Percentiles rank a stretch among this genome's conserved stretches.
Evolutionary conservation across 2,329 filamentous ascomycete genomes (phyloP).

Genomic region (Alternaria incomplexa): DNA sequence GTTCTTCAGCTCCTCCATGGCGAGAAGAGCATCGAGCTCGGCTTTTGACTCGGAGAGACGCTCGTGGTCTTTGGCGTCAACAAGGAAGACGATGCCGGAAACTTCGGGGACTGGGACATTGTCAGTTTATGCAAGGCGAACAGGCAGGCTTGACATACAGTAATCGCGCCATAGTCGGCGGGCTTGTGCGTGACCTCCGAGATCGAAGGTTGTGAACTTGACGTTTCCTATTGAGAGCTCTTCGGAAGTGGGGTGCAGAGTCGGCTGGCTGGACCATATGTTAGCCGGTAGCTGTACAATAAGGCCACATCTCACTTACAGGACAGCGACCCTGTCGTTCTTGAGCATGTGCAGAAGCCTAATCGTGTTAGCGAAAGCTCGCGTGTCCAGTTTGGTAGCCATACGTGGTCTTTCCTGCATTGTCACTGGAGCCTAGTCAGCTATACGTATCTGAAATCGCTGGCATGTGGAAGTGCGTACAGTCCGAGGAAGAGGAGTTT

Average conservation of each 20-base stretch:
- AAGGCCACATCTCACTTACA: conserved; percentile 61
- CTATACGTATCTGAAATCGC: not conserved
- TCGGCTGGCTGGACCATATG: conserved; percentile 27
- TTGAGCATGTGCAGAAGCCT: conserved; percentile 88
- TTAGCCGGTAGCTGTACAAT: conserved; percentile 6
- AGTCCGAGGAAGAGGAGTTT: conserved; percentile 75
- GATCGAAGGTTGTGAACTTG: conserved; percentile 92
- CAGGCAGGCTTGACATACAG: conserved; percentile 23
- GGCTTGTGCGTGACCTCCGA: conserved; percentile 49
- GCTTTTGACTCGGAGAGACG: conserved; percentile 93
- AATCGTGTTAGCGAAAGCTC: conserved; percentile 13
- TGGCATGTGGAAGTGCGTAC: conserved; percentile 9
- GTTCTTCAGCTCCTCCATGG: conserved; percentile 96
- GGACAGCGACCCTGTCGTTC: conserved; percentile 84
- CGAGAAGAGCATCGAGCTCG: conserved; percentile 89
- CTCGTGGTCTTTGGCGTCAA: conserved; percentile 97
- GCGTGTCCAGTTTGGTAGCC: not conserved
- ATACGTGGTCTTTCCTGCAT: conserved; percentile 91
- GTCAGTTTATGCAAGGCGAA: conserved; percentile 7
- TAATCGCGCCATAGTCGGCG: conserved; percentile 51
- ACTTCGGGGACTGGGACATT: conserved; percentile 43
- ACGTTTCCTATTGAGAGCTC: conserved; percentile 61
- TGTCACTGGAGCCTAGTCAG: conserved; percentile 80
- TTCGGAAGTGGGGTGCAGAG: conserved; percentile 67
- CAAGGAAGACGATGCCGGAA: conserved; percentile 89